Conservation (phyloP, 1,284 basidiomycete genomes). For the Paramarasmius palmivorus region DNA sequence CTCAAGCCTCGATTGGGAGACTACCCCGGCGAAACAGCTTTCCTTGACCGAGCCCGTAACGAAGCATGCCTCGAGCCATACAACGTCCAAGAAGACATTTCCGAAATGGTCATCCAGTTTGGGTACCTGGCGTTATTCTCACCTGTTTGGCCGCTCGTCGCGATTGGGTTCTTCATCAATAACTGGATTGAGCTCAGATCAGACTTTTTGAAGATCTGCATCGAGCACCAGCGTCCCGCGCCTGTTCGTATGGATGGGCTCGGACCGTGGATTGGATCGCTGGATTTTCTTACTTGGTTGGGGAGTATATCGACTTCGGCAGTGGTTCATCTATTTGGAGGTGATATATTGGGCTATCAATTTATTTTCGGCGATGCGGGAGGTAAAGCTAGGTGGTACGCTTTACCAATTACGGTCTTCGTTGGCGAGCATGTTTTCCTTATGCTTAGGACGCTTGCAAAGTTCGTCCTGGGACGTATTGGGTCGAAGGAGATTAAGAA, state of each 20-base stretch:
- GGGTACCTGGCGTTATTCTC: conserved; percentile 92
- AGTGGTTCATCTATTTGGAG: conserved; percentile 78
- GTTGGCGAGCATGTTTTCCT: not conserved
- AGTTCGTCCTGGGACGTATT: not conserved
- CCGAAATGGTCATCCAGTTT: conserved; percentile 95
- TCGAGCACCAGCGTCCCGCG: conserved; percentile 87
- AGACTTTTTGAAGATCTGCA: conserved; percentile 93
- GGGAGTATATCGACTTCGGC: conserved; percentile 83
- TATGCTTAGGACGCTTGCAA: not conserved
- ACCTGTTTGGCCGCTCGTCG: conserved; percentile 91
- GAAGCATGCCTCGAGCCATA: conserved; percentile 86
- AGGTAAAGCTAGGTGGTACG: not conserved
- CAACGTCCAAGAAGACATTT: conserved; percentile 81
- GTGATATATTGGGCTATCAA: not conserved
- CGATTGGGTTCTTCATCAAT: conserved; percentile 66
- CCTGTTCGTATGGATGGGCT: conserved; percentile 87
- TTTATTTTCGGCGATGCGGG: not conserved
- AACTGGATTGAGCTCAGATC: conserved; percentile 91
- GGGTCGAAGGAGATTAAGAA: not conserved
- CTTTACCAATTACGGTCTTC: not conserved
- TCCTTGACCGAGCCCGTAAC: conserved; percentile 74
- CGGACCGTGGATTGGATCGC: conserved; percentile 90
- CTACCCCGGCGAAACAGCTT: conserved; percentile 24
- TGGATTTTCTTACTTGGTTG: conserved; percentile 86
- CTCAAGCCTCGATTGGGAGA: too few species aligned